Evolutionary conservation across 768 basidiomycete genomes (phyloP).

Genomic region (Suillus variegatus): DNA sequence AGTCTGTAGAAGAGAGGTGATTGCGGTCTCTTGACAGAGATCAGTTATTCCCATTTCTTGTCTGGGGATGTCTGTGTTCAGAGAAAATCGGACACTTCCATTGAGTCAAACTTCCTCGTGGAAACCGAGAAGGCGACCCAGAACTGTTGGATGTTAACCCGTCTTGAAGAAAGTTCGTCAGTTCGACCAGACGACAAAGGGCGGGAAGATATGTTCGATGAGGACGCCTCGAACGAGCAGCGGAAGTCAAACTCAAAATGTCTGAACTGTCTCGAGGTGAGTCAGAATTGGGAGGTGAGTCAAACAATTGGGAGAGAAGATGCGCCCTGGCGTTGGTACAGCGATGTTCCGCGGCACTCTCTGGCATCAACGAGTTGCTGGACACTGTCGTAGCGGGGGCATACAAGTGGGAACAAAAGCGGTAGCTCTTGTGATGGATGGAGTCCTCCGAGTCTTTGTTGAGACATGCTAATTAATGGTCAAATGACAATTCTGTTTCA

Average conservation of each 20-base stretch:
- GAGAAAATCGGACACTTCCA: constrained; percentile 2
- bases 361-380: constrained; percentile 42
- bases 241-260: background rate
- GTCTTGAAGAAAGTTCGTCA: background rate
- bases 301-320: constrained; percentile 22
- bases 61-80: constrained; percentile 1
- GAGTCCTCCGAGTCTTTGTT: background rate
- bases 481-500: background rate
- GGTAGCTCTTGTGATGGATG: background rate
- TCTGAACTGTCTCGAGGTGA: background rate
- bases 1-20: background rate
- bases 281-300: no score
- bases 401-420: constrained; percentile 20
- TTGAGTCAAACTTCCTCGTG: constrained; percentile 1
- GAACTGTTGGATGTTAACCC: background rate
- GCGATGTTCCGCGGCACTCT: constrained; percentile 45
- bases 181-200: background rate
- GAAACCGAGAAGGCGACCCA: background rate
- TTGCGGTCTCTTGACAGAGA: background rate
- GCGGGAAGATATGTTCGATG: background rate
- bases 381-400: constrained; percentile 29
- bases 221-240: constrained; percentile 3
- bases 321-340: constrained; percentile 39
- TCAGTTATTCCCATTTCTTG: background rate
- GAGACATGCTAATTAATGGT: background rate